phyloP scores from a whole-genome alignment of 202 grass and related monocot species.

The Zoysia matrella region DNA sequence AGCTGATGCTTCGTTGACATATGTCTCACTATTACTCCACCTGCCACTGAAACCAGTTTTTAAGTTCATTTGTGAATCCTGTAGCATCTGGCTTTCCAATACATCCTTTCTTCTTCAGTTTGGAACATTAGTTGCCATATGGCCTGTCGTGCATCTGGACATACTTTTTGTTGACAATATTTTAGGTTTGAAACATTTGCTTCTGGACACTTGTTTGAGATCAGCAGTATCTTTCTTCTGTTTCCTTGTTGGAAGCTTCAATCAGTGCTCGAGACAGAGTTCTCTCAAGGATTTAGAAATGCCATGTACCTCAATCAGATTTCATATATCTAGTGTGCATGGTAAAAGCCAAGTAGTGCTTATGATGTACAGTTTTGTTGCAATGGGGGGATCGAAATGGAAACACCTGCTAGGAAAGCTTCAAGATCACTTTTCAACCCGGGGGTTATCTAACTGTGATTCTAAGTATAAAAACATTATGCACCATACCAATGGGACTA shows the following conservation, averaged over 20 bases:
- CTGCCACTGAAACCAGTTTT: constrained; percentile 59
- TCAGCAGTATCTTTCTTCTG: constrained; percentile 87
- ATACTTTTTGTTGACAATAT: constrained; percentile 67
- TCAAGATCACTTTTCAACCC: constrained; percentile 50
- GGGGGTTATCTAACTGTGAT: constrained; percentile 47
- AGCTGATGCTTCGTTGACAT: constrained; percentile 45
- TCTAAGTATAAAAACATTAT: constrained; percentile 48
- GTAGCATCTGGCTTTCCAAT: constrained; percentile 57
- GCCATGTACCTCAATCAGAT: constrained; percentile 68
- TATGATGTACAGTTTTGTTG: constrained; percentile 63
- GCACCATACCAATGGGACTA: constrained; percentile 28
- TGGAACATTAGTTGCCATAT: constrained; percentile 73
- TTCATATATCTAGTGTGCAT: constrained; percentile 73
- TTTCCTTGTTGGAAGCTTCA: constrained; percentile 67
- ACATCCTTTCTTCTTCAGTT: constrained; percentile 53
- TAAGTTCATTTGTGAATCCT: constrained; percentile 50
- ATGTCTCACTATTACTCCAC: constrained; percentile 48
- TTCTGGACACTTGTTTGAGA: constrained; percentile 71
- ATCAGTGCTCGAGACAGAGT: constrained; percentile 33
- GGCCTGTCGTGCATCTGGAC: constrained; percentile 74
- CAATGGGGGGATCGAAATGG: constrained; percentile 59
- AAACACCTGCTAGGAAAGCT: constrained; percentile 57
- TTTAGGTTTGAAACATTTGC: constrained; percentile 67
- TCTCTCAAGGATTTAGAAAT: constrained; percentile 42
- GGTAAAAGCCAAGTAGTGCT: constrained; percentile 56